These are phyloP conservation scores for Dentipellis fragilis DNA, from an alignment of 768 basidiomycete species.

Conservation along the genomic window DNA sequence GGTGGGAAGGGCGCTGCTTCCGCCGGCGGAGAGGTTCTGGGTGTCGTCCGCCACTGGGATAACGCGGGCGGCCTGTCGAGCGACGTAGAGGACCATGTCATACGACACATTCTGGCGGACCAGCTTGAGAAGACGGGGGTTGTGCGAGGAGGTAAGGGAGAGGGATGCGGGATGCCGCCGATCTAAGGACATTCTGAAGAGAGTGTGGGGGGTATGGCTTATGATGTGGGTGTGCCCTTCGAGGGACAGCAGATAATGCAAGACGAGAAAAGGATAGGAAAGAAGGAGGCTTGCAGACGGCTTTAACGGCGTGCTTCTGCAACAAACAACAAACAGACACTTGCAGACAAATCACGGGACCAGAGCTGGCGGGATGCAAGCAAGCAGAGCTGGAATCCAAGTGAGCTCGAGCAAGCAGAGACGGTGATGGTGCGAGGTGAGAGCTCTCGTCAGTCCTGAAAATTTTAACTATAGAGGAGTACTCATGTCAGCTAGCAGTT, in stretches of 20 bases:
- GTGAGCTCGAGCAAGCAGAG: background rate
- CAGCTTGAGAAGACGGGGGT: conserved; percentile 72
- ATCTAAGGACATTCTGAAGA: conserved; percentile 27
- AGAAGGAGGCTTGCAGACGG: conserved; percentile 1
- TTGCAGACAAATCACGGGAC: conserved; percentile 5
- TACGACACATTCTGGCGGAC: conserved; percentile 66
- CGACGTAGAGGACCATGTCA: conserved; percentile 83
- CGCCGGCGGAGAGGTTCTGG: conserved; percentile 7
- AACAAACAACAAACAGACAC: conserved; percentile 7
- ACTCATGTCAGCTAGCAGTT: no score
- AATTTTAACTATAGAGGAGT: no score
- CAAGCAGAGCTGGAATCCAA: background rate
- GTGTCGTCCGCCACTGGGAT: conserved; percentile 57
- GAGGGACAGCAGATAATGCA: conserved; percentile 22
- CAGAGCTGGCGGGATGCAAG: background rate
- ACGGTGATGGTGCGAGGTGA: background rate
- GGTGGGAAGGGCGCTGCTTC: conserved; percentile 37
- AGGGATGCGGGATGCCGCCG: conserved; percentile 73
- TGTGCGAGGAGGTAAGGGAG: conserved; percentile 63
- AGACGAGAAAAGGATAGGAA: conserved; percentile 15
- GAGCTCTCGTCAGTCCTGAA: no score
- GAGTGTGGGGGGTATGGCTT: conserved; percentile 24
- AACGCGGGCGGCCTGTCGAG: conserved; percentile 64
- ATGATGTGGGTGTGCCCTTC: conserved; percentile 23
- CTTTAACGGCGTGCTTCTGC: background rate